These are phyloP conservation scores for Physcia stellaris DNA, from an alignment of 495 filamentous ascomycete species.

Conservation along the genomic window DNA sequence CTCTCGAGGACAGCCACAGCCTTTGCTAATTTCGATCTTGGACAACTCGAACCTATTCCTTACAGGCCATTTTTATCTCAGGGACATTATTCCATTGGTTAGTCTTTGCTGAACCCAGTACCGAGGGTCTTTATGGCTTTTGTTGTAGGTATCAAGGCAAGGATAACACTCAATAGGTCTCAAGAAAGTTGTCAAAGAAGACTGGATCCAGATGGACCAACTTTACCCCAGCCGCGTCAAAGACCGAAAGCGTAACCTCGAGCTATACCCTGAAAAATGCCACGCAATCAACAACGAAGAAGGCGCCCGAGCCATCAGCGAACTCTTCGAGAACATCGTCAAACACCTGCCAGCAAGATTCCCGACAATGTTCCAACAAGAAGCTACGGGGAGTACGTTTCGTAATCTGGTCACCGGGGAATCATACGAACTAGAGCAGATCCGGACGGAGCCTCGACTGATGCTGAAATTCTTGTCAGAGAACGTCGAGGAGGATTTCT, in stretches of 20 bases:
- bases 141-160: too few relatives aligned
- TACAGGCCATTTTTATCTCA: too few relatives aligned
- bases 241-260: conserved; percentile 5
- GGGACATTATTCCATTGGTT: too few relatives aligned
- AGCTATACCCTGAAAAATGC: background rate
- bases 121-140: too few relatives aligned
- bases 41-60: too few relatives aligned
- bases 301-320: conserved; percentile 22
- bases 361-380: conserved; percentile 52
- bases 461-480: conserved; percentile 6
- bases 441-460: conserved; percentile 32
- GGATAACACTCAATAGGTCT: conserved; percentile 4
- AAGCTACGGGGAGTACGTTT: conserved; percentile 11
- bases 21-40: too few relatives aligned
- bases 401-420: conserved; percentile 5
- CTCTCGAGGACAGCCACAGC: too few relatives aligned
- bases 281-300: conserved; percentile 1
- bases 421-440: conserved; percentile 17
- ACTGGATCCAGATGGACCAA: conserved; percentile 11
- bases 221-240: conserved; percentile 4
- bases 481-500: conserved; percentile 58
- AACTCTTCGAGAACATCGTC: conserved; percentile 54
- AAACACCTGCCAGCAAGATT: conserved; percentile 46
- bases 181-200: conserved; percentile 5
- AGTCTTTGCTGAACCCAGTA: too few relatives aligned